phyloP scores from a whole-genome alignment of 2,329 filamentous ascomycete genomes.

The Aspergillus pseudoglaucus region DNA sequence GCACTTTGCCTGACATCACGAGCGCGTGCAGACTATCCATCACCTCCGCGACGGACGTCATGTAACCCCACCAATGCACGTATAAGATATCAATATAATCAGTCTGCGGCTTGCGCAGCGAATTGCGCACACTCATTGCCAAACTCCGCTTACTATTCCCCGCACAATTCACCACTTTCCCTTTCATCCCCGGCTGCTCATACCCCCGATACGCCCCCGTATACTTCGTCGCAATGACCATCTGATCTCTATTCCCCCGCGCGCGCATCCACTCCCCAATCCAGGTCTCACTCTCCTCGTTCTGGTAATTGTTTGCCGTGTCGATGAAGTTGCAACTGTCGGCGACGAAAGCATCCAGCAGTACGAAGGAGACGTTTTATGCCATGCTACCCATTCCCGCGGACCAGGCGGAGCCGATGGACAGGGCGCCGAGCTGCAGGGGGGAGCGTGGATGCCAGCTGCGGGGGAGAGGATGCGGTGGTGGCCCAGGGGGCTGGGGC shows the following conservation, averaged over 20 bases:
- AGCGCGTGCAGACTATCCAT: constrained; percentile 35
- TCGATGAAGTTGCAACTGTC: constrained; percentile 68
- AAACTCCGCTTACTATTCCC: constrained; percentile 42
- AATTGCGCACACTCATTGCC: constrained; percentile 38
- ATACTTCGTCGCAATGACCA: constrained; percentile 66
- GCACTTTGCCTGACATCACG: constrained; percentile 34
- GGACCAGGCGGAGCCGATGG: constrained; percentile 33
- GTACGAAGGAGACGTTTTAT: constrained; percentile 53
- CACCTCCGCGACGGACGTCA: constrained; percentile 30
- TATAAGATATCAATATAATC: constrained; percentile 51
- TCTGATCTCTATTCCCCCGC: constrained; percentile 56
- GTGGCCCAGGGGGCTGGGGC: background rate
- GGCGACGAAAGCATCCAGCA: constrained; percentile 59
- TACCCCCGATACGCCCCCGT: constrained; percentile 50
- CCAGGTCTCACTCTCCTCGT: constrained; percentile 56
- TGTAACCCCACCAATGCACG: constrained; percentile 50
- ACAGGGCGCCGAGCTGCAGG: constrained; percentile 37
- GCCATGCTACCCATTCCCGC: constrained; percentile 56
- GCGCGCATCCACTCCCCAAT: constrained; percentile 63
- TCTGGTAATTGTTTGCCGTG: constrained; percentile 61
- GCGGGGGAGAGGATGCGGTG: constrained; percentile 61
- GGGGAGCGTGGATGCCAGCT: constrained; percentile 61
- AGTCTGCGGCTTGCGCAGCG: constrained; percentile 44
- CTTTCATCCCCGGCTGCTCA: constrained; percentile 28
- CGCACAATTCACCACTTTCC: constrained; percentile 34